Conservation (phyloP, 2,329 filamentous ascomycete genomes). For the Plectosphaerella cucumerina region DNA sequence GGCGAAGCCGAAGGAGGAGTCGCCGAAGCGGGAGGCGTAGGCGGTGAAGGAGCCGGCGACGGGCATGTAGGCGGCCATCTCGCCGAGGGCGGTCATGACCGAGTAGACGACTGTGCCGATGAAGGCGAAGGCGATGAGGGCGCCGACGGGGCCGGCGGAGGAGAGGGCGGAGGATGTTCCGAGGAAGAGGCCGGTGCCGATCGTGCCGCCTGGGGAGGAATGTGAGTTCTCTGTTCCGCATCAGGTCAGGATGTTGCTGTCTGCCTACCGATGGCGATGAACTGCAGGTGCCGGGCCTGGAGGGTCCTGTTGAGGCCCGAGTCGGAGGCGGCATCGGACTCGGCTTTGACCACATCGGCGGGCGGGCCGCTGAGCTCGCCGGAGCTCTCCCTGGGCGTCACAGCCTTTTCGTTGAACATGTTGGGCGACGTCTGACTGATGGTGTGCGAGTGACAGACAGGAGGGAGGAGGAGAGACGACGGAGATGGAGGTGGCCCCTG, state of each 20-base stretch:
- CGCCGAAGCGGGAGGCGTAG: slow-evolving; percentile 72
- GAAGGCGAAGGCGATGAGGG: slow-evolving; percentile 64
- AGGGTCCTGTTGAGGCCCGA: slow-evolving; percentile 32
- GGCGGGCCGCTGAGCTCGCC: neutral
- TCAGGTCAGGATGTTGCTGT: too few species aligned
- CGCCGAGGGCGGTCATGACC: slow-evolving; percentile 65
- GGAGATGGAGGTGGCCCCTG: neutral
- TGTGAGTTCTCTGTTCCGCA: slow-evolving; percentile 1
- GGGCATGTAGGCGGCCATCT: slow-evolving; percentile 77
- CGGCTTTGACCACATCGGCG: slow-evolving; percentile 12
- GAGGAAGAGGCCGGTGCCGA: slow-evolving; percentile 71
- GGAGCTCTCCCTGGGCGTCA: neutral
- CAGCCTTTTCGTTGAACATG: slow-evolving; percentile 1
- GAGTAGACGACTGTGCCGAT: slow-evolving; percentile 70
- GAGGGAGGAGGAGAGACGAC: neutral
- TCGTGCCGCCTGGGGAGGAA: slow-evolving; percentile 44
- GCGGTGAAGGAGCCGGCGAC: slow-evolving; percentile 72
- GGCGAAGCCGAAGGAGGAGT: slow-evolving; percentile 68
- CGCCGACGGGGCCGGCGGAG: slow-evolving; percentile 60
- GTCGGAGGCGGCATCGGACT: slow-evolving; percentile 30
- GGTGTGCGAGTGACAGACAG: neutral
- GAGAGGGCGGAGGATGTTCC: slow-evolving; percentile 60
- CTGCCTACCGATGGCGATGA: slow-evolving; percentile 40
- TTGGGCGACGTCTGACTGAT: neutral
- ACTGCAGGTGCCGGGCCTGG: slow-evolving; percentile 38